These are phyloP conservation scores for Buxus sempervirens DNA, from an alignment of 164 flowering plant species.

Conservation along the genomic window DNA sequence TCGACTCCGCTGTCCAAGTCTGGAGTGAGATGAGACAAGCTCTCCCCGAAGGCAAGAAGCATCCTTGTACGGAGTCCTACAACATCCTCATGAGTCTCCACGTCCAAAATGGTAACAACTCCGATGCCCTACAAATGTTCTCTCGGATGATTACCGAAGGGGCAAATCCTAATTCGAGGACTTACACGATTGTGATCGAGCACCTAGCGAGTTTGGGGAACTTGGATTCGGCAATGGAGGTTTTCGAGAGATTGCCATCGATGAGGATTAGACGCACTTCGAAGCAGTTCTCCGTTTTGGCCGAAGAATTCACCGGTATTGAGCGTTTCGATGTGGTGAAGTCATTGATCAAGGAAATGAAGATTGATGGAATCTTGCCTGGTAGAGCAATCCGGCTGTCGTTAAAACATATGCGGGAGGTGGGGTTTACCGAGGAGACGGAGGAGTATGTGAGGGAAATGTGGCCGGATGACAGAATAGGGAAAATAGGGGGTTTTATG, in stretches of 20 bases:
- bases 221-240: constrained; percentile 52
- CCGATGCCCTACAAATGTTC: constrained; percentile 56
- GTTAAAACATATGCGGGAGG: constrained; percentile 46
- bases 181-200: constrained; percentile 66
- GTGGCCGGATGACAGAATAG: constrained; percentile 66
- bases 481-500: constrained; percentile 26
- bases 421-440: constrained; percentile 49
- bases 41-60: constrained; percentile 19
- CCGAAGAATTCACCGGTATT: constrained; percentile 35
- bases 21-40: constrained; percentile 50
- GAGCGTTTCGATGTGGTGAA: constrained; percentile 49
- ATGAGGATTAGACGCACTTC: constrained; percentile 76
- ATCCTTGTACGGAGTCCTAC: constrained; percentile 64
- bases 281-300: constrained; percentile 58
- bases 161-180: constrained; percentile 72
- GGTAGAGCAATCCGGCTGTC: constrained; percentile 42
- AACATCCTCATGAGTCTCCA: constrained; percentile 63
- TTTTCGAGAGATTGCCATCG: constrained; percentile 57
- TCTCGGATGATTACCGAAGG: constrained; percentile 56
- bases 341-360: constrained; percentile 58
- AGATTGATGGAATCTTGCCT: constrained; percentile 74
- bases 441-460: constrained; percentile 50
- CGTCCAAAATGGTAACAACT: constrained; percentile 41
- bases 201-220: constrained; percentile 57
- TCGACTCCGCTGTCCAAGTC: constrained; percentile 41